phyloP scores from a whole-genome alignment of 768 basidiomycete genomes.

The Boletellus ananiceps region DNA sequence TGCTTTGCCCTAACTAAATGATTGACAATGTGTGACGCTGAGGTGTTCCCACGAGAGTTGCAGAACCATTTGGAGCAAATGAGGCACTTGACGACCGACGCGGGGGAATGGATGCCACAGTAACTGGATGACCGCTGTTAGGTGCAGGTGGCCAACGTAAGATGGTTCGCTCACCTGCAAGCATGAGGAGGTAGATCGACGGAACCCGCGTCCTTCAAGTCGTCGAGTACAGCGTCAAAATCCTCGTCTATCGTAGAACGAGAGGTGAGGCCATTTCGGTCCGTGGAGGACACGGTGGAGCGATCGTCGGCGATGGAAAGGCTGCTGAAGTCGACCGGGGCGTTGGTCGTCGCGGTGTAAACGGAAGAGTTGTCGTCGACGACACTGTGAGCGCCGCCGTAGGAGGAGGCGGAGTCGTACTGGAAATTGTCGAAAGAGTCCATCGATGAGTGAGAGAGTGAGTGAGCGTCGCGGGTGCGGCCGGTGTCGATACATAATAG shows the following conservation, averaged over 20 bases:
- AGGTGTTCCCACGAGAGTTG: conserved; percentile 96
- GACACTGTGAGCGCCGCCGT: conserved; percentile 61
- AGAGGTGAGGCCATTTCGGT: conserved; percentile 35
- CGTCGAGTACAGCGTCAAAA: conserved; percentile 85
- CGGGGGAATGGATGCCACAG: conserved; percentile 96
- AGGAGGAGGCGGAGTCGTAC: conserved; percentile 78
- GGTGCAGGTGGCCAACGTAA: conserved; percentile 1
- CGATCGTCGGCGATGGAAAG: conserved; percentile 67
- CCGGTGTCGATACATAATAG: conserved; percentile 6
- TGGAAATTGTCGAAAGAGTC: conserved; percentile 85
- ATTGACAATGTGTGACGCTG: conserved; percentile 98
- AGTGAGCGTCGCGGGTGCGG: conserved; percentile 2
- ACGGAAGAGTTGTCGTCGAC: conserved; percentile 80
- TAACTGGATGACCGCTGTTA: conserved; percentile 52
- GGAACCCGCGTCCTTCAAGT: conserved; percentile 75
- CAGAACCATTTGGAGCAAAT: conserved; percentile 96
- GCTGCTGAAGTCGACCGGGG: conserved; percentile 56
- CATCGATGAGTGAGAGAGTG: conserved; percentile 39
- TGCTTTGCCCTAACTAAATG: conserved; percentile 99
- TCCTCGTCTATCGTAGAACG: conserved; percentile 63
- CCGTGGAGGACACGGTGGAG: conserved; percentile 39
- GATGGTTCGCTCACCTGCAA: conserved; percentile 66
- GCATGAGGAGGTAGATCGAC: conserved; percentile 88
- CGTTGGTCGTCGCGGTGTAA: conserved; percentile 67
- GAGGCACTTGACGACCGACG: conserved; percentile 94